Percentiles rank a stretch among this genome's conserved stretches.
phyloP scores from a whole-genome alignment of 176 grass and related monocot species.

The Oryza meyeriana region DNA sequence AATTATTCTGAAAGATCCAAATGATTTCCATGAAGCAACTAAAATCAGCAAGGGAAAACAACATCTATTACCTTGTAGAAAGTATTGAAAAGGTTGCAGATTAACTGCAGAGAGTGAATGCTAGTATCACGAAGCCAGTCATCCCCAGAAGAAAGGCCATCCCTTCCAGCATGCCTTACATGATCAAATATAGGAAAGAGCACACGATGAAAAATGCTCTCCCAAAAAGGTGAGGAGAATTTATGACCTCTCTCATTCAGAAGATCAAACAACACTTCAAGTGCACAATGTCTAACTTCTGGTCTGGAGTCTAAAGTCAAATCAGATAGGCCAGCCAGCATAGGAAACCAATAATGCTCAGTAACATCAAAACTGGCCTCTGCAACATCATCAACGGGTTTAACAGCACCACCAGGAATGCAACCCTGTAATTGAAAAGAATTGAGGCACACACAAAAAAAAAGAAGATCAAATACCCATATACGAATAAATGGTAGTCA shows the following conservation, averaged over 20 bases:
- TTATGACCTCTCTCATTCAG: slow-evolving; percentile 99
- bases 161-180: slow-evolving; percentile 93
- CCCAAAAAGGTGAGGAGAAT: slow-evolving; percentile 98
- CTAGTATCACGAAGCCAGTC: slow-evolving; percentile 99
- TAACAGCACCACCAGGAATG: slow-evolving; percentile 89
- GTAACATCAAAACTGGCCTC: slow-evolving; percentile 86
- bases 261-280: slow-evolving; percentile 98
- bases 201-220: slow-evolving; percentile 97
- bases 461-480: slow-evolving; percentile 10
- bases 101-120: slow-evolving; percentile 96
- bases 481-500: slow-evolving; percentile 1
- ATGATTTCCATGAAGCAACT: neutral
- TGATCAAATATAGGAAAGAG: slow-evolving; percentile 99
- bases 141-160: slow-evolving; percentile 72
- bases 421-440: slow-evolving; percentile 62
- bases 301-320: slow-evolving; percentile 90
- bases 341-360: slow-evolving; percentile 99
- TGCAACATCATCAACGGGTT: slow-evolving; percentile 63
- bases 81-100: slow-evolving; percentile 98
- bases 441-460: neutral
- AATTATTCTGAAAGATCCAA: slow-evolving; percentile 4
- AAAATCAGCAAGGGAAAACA: slow-evolving; percentile 20
- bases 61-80: slow-evolving; percentile 75
- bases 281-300: slow-evolving; percentile 94
- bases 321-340: slow-evolving; percentile 99